These are phyloP conservation scores for Populus hybrid DNA, from an alignment of 441 rosid species.

Conservation along the genomic window DNA sequence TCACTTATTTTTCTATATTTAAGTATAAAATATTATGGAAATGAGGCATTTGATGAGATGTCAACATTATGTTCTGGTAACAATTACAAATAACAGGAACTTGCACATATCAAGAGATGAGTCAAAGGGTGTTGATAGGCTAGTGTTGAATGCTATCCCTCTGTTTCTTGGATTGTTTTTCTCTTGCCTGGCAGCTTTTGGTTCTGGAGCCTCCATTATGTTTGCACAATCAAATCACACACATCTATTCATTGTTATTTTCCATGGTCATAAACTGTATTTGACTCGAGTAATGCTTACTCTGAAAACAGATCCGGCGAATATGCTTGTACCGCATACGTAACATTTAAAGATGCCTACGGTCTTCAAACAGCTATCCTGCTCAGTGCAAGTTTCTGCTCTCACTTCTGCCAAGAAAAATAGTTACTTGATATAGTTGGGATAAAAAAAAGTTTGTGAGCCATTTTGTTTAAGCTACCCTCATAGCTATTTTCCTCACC, in stretches of 20 bases:
- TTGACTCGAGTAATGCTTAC: constrained; percentile 2
- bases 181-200: background rate
- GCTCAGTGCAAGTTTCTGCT: constrained; percentile 60
- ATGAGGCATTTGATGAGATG: background rate
- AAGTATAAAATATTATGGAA: too few relatives aligned
- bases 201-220: background rate
- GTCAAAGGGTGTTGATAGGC: background rate
- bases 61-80: background rate
- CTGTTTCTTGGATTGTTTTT: background rate
- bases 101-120: background rate
- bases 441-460: background rate
- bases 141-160: background rate
- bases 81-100: background rate
- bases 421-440: background rate
- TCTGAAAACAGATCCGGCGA: constrained; percentile 47
- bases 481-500: background rate
- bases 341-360: constrained; percentile 68
- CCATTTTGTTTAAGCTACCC: background rate
- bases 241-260: background rate
- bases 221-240: background rate
- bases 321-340: constrained; percentile 63
- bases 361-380: constrained; percentile 78
- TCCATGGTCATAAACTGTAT: background rate
- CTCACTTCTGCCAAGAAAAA: background rate
- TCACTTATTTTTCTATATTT: too few relatives aligned